Evolutionary conservation across 2,329 filamentous ascomycete genomes (phyloP).

Genomic region (Sporothrix brasiliensis): DNA sequence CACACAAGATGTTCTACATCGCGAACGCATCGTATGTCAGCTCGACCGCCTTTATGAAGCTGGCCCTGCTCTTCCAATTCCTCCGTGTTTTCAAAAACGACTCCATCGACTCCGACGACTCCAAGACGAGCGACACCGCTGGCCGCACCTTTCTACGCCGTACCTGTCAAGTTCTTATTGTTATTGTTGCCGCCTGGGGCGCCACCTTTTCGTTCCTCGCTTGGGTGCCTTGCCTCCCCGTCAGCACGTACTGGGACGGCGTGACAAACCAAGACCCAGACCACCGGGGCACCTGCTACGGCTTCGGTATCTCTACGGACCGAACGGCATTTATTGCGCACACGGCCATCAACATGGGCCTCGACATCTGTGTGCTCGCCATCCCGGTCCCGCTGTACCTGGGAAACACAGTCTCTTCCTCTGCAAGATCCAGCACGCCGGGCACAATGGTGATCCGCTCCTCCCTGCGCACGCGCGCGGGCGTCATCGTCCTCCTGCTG

Average conservation of each 20-base stretch:
- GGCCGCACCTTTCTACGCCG: constrained; percentile 31
- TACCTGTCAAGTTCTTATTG: constrained; percentile 34
- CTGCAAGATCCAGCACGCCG: neutral
- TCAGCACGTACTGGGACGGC: constrained; percentile 36
- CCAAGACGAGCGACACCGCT: neutral
- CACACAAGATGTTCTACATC: constrained; percentile 37
- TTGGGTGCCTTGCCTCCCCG: constrained; percentile 38
- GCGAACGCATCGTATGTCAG: constrained; percentile 38
- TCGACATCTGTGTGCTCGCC: constrained; percentile 43
- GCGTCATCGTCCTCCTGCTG: constrained; percentile 39
- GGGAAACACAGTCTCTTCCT: constrained; percentile 34
- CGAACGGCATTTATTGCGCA: constrained; percentile 41
- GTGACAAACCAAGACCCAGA: neutral
- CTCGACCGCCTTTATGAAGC: constrained; percentile 38
- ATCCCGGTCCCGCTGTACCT: constrained; percentile 44
- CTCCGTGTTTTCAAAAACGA: constrained; percentile 37
- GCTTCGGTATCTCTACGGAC: constrained; percentile 32
- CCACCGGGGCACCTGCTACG: constrained; percentile 33
- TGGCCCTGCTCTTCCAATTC: constrained; percentile 39
- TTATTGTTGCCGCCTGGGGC: constrained; percentile 37
- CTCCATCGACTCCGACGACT: neutral
- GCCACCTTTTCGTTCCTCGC: constrained; percentile 36
- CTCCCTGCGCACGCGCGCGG: constrained; percentile 37
- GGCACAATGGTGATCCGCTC: neutral
- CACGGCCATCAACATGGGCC: constrained; percentile 42